phyloP scores from a whole-genome alignment of 1,284 basidiomycete species.

The Boletus calvinii region DNA sequence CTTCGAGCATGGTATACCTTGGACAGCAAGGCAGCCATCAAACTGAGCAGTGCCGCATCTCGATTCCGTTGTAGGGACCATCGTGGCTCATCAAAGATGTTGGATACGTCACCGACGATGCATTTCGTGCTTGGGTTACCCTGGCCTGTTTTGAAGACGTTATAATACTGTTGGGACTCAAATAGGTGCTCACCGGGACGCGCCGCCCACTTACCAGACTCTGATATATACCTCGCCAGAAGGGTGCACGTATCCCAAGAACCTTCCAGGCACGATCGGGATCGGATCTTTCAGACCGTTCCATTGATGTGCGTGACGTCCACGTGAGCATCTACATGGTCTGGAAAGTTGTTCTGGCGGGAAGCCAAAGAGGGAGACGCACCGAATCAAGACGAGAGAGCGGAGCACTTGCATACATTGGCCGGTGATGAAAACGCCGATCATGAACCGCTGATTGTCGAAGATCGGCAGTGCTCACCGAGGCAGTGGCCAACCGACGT shows the following conservation, averaged over 20 bases:
- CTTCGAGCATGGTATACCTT: no score
- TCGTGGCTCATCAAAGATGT: constrained; percentile 52
- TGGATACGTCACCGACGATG: constrained; percentile 54
- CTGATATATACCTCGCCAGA: constrained; percentile 60
- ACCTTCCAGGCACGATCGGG: constrained; percentile 50
- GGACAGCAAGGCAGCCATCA: no score
- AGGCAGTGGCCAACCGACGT: constrained; percentile 58
- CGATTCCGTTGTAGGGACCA: constrained; percentile 62
- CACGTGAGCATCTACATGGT: constrained; percentile 49
- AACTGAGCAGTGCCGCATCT: no score
- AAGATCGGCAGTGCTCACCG: constrained; percentile 33
- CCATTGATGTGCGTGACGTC: constrained; percentile 51
- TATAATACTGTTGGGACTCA: no score
- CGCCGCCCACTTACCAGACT: constrained; percentile 44
- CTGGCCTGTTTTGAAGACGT: no score
- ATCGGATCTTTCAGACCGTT: constrained; percentile 49
- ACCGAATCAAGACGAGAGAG: constrained; percentile 50
- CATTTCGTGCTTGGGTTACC: constrained; percentile 56
- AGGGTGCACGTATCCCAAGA: constrained; percentile 54
- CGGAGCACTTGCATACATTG: constrained; percentile 39
- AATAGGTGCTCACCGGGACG: no score
- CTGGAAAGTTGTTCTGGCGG: constrained; percentile 34
- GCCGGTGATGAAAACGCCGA: background rate
- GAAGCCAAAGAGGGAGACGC: constrained; percentile 40
- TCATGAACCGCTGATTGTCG: background rate